These are phyloP conservation scores for Phytophthora litchii DNA, from an alignment of 352 stramenopile genomes.

Conservation along the genomic window DNA sequence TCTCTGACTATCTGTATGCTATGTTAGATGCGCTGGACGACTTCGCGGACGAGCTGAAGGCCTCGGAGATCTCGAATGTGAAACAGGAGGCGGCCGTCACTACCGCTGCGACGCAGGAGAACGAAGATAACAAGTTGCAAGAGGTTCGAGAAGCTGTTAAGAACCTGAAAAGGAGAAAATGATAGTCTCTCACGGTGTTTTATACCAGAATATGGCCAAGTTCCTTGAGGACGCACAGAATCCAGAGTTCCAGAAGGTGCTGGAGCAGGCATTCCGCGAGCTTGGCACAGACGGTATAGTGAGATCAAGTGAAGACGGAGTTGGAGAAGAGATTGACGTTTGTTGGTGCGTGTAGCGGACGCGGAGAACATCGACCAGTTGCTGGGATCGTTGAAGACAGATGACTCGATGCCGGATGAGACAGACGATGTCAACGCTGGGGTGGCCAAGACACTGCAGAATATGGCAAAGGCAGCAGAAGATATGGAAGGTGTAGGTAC, in stretches of 20 bases:
- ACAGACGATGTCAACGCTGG: slow-evolving; percentile 81
- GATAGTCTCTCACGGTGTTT: slow-evolving; percentile 17
- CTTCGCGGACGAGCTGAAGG: slow-evolving; percentile 72
- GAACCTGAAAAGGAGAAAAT: neutral
- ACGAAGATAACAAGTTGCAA: slow-evolving; percentile 66
- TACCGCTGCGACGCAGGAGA: slow-evolving; percentile 46
- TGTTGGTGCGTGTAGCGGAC: slow-evolving; percentile 39
- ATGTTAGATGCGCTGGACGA: slow-evolving; percentile 80
- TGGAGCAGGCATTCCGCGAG: slow-evolving; percentile 89
- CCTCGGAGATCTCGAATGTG: slow-evolving; percentile 45
- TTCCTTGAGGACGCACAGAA: slow-evolving; percentile 88
- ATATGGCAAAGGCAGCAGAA: slow-evolving; percentile 88
- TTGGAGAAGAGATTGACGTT: neutral
- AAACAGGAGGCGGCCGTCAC: slow-evolving; percentile 59
- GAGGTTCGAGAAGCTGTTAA: slow-evolving; percentile 47
- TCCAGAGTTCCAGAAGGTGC: slow-evolving; percentile 85
- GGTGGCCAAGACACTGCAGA: slow-evolving; percentile 89
- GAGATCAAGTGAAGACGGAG: neutral
- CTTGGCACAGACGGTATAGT: slow-evolving; percentile 66
- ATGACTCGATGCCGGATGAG: slow-evolving; percentile 42
- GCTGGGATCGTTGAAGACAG: slow-evolving; percentile 62
- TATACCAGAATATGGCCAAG: slow-evolving; percentile 77
- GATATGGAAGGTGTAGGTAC: slow-evolving; percentile 87
- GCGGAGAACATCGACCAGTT: slow-evolving; percentile 75
- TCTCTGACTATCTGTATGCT: neutral